Evolutionary conservation across 495 filamentous ascomycete species (phyloP).

Genomic region (Xylaria acuta): DNA sequence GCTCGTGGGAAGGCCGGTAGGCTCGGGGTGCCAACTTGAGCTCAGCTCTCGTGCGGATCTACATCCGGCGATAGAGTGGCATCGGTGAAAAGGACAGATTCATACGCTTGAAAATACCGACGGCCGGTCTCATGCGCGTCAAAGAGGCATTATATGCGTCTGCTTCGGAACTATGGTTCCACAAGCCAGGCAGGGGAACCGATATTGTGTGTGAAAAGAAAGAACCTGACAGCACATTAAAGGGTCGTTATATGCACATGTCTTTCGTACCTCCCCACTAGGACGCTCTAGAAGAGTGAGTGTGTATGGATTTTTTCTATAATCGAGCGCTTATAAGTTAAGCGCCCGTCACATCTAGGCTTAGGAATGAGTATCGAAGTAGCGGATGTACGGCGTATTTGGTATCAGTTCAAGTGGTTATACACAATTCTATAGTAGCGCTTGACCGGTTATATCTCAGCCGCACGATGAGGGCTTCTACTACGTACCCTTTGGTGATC

Average conservation of each 20-base stretch:
- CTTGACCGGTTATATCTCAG: not conserved
- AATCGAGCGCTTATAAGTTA: not conserved
- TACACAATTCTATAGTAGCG: not conserved
- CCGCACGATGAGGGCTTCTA: slow-evolving; percentile 12
- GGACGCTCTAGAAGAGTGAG: not conserved
- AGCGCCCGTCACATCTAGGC: not conserved
- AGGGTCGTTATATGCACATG: not conserved
- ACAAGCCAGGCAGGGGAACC: too few relatives aligned
- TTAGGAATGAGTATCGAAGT: not conserved
- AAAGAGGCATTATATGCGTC: too few relatives aligned
- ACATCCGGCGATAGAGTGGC: not conserved
- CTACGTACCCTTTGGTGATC: slow-evolving; percentile 8
- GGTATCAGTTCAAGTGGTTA: not conserved
- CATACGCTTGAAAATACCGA: not conserved
- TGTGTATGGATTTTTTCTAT: not conserved
- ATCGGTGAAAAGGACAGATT: not conserved
- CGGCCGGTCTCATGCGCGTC: not conserved
- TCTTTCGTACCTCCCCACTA: too few relatives aligned
- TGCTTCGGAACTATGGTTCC: not conserved
- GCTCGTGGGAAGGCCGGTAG: too few relatives aligned
- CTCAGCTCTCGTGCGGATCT: not conserved
- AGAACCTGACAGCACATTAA: not conserved
- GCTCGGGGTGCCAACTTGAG: not conserved
- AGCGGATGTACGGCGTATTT: not conserved
- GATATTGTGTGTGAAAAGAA: not conserved